Evolutionary conservation across 2,329 filamentous ascomycete genomes (phyloP), one percentile per base, ranked within the genome.

Genomic region (Nectriaceae sp.): DNA sequence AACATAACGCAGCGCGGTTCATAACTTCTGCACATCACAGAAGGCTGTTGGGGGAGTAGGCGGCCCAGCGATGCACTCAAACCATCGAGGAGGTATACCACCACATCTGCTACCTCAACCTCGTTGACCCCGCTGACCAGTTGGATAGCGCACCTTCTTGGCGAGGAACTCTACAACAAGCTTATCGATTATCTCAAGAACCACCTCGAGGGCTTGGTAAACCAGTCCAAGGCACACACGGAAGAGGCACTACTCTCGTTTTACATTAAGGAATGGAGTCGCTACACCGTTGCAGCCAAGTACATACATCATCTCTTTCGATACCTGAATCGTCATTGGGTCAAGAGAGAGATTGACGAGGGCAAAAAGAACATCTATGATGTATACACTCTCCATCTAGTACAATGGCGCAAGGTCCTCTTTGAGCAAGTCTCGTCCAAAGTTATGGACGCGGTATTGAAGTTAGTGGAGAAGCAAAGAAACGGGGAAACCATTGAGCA

Each of bases 21-120:
- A 99, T 75, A 97, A 99, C 75, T 99, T 99, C 72, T 99, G 94
- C 71, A 99, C 94, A 47, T 96, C 94, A 20, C 94, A 97, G 70
- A 97, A 97, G 70, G 90, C 90, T 1, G 85, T 92, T 38, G 81
- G 83, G n/a, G 81, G 83, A 15, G 77, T 82, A 44, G 72, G 71
- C 13, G 65, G 66, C 13, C 66, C 69, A n/a, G 63, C 66, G 20
- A 69, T 70, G 64, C 65, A 70, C n/a, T 63, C 65, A 3, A 69
- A 64, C 48, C 66, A 75, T 62, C 68, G 70, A 54, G 91, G 91
- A 70, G 89, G 89, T 85, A 75, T 39, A 69, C 57, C 36, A 31
- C 44, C 36, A 20, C 35, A 35, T 36, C 16, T 15, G 19, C 18
- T 33, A 4, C 33, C 38, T 13, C 22, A 22, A 18, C 24, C 22